Base-by-base conservation (phyloP, 192 early-diverging fungal genomes). In the Rhizophagus clarus region DNA sequence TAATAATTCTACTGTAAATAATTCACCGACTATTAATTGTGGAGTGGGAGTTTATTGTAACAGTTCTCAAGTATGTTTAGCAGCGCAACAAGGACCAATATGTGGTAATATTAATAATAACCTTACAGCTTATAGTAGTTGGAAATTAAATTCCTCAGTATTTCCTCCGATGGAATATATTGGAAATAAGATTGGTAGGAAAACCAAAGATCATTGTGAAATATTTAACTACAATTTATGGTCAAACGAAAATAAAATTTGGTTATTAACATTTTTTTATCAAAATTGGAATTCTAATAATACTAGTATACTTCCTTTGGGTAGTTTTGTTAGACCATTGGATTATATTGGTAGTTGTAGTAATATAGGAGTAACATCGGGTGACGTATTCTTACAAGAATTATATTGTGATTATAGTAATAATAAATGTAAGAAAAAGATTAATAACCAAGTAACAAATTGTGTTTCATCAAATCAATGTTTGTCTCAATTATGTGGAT, bases 391-490 rank as follows among this genome's bases (percentile, higher is more conserved):
- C 17, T 51, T 51, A 51, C 49, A 51, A 51, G 15, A 51, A 51
- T 51, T 51, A 51, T 51, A 51, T 51, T 51, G 49, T 51, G 49
- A 47, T 47, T 47, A 12, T 47, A 10, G 17, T 51, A 47, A 47
- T 47, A 17, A 17, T 51, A 14, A 0, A 17, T 51, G 49, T 17
- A 51, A 15, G 2, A 51, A 51, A 51, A 51, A 51, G 12, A 17
- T 51, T 17, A 17, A 51, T 15, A 51, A 14, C 1, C 2, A 14
- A 28, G 3, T 0, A 26, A 12, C 3, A 26, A 66, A 3, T 29
- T 66, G 63, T 66, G 11, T 4, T 66, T 66, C 63, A 31, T 66
- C 63, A 66, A 66, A 28, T 66, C 63, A 66, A 66, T 66, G 63
- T 66, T 10, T 28, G 3, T 0, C 1, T 28, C 29, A 29, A 29